phyloP scores from a whole-genome alignment of 805 yeast genomes.

The Debaryomyces castellii region DNA sequence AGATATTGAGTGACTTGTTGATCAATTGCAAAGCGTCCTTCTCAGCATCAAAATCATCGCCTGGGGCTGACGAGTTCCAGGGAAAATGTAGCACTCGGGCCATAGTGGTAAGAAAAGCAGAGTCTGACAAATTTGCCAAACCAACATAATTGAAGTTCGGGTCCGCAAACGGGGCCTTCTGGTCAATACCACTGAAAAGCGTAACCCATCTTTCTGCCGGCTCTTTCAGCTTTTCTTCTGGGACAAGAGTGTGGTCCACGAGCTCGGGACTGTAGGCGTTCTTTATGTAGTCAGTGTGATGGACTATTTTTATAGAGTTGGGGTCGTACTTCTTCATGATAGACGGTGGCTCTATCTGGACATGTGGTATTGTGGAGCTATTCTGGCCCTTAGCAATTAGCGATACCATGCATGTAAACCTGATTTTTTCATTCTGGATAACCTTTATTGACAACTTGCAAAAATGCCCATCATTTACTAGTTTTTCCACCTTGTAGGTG shows the following conservation, averaged over 20 bases:
- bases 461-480: slow-evolving; percentile 54
- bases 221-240: slow-evolving; percentile 28
- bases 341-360: slow-evolving; percentile 11
- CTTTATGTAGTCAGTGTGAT: slow-evolving; percentile 37
- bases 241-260: slow-evolving; percentile 27
- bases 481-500: slow-evolving; percentile 50
- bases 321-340: slow-evolving; percentile 21
- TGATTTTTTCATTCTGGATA: slow-evolving; percentile 50
- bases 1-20: slow-evolving; percentile 28
- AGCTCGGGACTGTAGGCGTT: slow-evolving; percentile 41
- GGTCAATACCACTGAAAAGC: slow-evolving; percentile 37
- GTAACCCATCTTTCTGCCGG: slow-evolving; percentile 42
- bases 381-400: slow-evolving; percentile 24
- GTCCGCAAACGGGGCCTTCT: slow-evolving; percentile 18
- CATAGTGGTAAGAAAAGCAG: slow-evolving; percentile 40
- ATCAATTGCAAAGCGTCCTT: slow-evolving; percentile 33
- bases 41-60: slow-evolving; percentile 29
- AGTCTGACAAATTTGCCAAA: slow-evolving; percentile 37
- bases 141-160: slow-evolving; percentile 33
- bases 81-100: slow-evolving; percentile 41
- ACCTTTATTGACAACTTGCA: slow-evolving; percentile 55
- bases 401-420: slow-evolving; percentile 53
- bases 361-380: slow-evolving; percentile 6
- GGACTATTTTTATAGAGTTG: slow-evolving; percentile 23
- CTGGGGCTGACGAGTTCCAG: slow-evolving; percentile 40